Evolutionary conservation across 805 yeast species (phyloP), one percentile per base, ranked within the genome.

Genomic region (Jamesozyma jinghongensis): DNA sequence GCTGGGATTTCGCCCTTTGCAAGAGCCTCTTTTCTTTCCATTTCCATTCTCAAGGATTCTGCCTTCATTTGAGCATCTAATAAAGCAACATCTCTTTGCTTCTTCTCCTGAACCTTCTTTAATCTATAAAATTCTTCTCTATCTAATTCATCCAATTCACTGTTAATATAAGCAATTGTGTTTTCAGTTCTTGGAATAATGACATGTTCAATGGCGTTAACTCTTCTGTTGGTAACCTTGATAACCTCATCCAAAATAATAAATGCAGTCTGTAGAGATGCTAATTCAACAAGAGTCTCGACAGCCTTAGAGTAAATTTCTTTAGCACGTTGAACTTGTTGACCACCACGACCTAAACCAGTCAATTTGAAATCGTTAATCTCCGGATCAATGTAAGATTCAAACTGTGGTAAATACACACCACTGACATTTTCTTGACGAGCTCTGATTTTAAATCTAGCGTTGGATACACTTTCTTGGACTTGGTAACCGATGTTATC

Each of bases 321-420:
- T 65, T 88, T 87, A 42, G 97, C 97, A 63, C 81, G 82, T 64
- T 85, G 95, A 40, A 90, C 94, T 62, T 90, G 97, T 66, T 90
- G 97, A 49, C 98, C 97, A 66, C 98, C 98, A 63, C 97, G 76
- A 38, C 98, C 98, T 51, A 90, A 72, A 53, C 98, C 98, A 4
- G 97, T 90, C 77, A 90, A 71, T 63, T 85, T 85, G 72, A 90
- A 90, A 59, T 92, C 98, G 57, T 90, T 90, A 60, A 85, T 84
- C 10, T 78, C 77, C 47, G 84, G 86, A 57, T 87, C 84, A 45
- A 86, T 76, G 50, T 74, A 81, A 20, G 88, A 77, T 55, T 88
- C 96, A 53, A 90, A 92, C 45, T 88, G 86, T 19, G 98, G 97
- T 56, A 90, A 72, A 55, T 80, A 79, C 30, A 90, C 98, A 66